Percentiles rank a stretch among this genome's conserved stretches.
These are phyloP conservation scores for Asterochloris sp. DNA, from an alignment of 139 green algal species.

Conservation along the genomic window DNA sequence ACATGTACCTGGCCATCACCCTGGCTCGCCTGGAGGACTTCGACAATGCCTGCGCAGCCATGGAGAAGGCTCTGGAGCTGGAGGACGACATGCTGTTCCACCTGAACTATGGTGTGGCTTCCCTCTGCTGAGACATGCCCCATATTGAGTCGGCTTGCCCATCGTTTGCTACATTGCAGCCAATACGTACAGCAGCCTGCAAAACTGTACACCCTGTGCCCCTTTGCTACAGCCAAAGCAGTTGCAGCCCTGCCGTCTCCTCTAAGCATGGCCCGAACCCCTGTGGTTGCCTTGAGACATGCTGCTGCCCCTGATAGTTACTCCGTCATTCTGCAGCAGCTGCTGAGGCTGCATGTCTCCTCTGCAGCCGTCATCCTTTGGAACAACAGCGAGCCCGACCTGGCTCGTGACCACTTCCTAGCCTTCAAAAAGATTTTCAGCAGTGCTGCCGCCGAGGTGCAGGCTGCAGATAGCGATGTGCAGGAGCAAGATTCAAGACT, in stretches of 20 bases:
- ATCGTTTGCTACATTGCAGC: no score
- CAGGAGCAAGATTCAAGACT: background rate
- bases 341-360: background rate
- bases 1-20: conserved; percentile 32
- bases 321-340: background rate
- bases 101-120: conserved; percentile 72
- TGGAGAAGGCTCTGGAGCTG: conserved; percentile 69
- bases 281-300: background rate
- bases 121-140: background rate
- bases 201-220: no score
- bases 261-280: background rate
- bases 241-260: no score
- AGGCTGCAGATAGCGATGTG: conserved; percentile 8
- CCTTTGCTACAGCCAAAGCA: no score
- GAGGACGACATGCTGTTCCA: conserved; percentile 55
- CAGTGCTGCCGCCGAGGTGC: background rate
- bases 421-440: background rate
- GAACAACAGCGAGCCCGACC: background rate
- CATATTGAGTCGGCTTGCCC: no score
- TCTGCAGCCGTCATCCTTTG: conserved; percentile 5
- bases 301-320: background rate
- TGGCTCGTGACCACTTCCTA: background rate
- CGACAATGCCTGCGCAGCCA: conserved; percentile 69
- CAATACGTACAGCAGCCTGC: no score
- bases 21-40: conserved; percentile 59